Base-by-base conservation (phyloP, 202 grass and related monocot species). In the Musa balbisiana region DNA sequence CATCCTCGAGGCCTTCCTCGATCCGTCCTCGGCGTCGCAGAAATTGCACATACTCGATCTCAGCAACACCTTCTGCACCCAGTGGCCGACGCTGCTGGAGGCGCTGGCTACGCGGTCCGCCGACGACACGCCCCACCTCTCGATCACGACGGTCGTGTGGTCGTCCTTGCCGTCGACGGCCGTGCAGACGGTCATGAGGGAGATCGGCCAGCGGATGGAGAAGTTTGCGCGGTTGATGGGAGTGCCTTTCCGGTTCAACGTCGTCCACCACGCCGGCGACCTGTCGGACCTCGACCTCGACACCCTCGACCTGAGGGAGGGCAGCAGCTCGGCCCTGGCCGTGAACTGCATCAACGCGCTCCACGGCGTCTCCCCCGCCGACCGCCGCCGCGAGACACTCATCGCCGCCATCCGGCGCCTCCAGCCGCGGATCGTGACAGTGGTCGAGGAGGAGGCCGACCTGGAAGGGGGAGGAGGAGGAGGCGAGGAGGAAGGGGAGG, bases 201-300 rank as follows among this genome's bases (percentile, higher is more conserved):
- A 99, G 82, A 99, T 99, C 75, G 95, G 95, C 3, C 95, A 99
- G 74, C 67, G 95, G 51, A 99, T 99, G 95, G 95, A 95, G 85
- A 92, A 94, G 82, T 99, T 99, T 74, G 95, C 95, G 3, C 89
- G 95, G 11, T 84, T 99, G 0, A 99, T 99, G 95, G 95, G 95
- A 60, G 95, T 99, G 33, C 91, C 95, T 25, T 99, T 99, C 83
- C 49, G 73, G 72, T 99, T 99, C 91, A 83, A 85, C 74, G 83
- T 85, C 49, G 85, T 99, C 76, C 95, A 99, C 78, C 95, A 92
- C 77, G 74, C 83, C 0, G 95, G 89, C 8, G 95, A 95, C 80
- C 92, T 99, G 11, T 88, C 91, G 8, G 83, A 86, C 58, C 87
- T 99, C 78, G 89, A 99, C 69, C 85, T 99, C 84, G 91, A 95